Evolutionary conservation across 2,329 filamentous ascomycete genomes (phyloP), one percentile per base, ranked within the genome.

Genomic region (Sporothrix pallida): DNA sequence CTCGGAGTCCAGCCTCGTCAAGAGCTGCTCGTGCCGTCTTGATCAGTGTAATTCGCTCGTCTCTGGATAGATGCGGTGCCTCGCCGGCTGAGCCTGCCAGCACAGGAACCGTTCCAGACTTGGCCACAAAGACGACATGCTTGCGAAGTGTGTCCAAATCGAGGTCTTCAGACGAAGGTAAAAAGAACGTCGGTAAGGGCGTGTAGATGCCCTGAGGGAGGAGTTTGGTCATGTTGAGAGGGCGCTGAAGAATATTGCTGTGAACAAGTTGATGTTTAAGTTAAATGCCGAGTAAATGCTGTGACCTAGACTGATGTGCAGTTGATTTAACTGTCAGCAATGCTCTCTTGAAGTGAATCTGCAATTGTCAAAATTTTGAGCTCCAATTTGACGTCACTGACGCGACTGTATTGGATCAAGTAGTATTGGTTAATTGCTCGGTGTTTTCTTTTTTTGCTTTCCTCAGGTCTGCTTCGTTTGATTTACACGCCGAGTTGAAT

Each of bases 1-100:
- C 74, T 0, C 79, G 76, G 1, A 81, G 77, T 1, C 79, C 76
- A 0, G 81, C 54, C 7, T 63, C 60, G 44, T 72, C 70, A 0
- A 76, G 42, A 1, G 72, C 70, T 1, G 46, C 52, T 0, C 73
- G 69, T n/a, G 73, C 70, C 1, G 70, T 52, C 23, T 69, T 20
- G 52, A 76, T 71, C 8, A 76, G 67, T 60, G 46, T 54, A 2
- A 63, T 42, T 9, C 73, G 70, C 6, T 76, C 75, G 3, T 12
- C 13, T 0, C 31, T 62, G 1, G 72, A 70, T 31, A 75, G 17
- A 17, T 75, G 73, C 0, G 46, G 63, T 4, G 75, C 75, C 20
- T 75, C 75, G 8, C 75, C 75, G 6, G 73, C 73, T 1, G 73
- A 73, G 1, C 73, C 75, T 6, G 75, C 72, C 3, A 75, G 58